Percentiles rank a stretch among this genome's conserved stretches.
Conservation (phyloP, 345 rosid species). For the Linum usitatissimum region DNA sequence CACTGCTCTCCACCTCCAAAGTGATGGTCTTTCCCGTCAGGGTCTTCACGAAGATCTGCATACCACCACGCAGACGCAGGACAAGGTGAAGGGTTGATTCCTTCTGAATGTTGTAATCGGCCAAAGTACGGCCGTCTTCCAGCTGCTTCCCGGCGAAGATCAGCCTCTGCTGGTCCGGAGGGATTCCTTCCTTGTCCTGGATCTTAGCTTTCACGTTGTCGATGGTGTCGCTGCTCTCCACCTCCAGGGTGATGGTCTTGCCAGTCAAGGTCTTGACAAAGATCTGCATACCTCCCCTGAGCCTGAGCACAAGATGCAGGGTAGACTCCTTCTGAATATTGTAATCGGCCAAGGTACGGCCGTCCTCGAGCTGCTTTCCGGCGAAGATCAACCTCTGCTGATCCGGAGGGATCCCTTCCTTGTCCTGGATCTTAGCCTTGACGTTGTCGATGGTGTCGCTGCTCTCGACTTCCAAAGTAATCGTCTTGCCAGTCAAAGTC, state of each 20-base stretch:
- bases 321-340: constrained; percentile 19
- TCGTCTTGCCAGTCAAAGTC: constrained; percentile 18
- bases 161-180: constrained; percentile 17
- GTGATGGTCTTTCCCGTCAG: constrained; percentile 15
- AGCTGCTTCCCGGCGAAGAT: constrained; percentile 20
- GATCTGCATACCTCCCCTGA: constrained; percentile 19
- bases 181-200: constrained; percentile 21
- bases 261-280: constrained; percentile 19
- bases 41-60: constrained; percentile 17
- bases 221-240: constrained; percentile 18
- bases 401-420: constrained; percentile 20
- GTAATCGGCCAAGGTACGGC: constrained; percentile 16
- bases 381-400: constrained; percentile 19
- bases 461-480: constrained; percentile 15
- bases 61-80: constrained; percentile 11
- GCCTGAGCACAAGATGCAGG: constrained; percentile 16
- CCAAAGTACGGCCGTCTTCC: constrained; percentile 18
- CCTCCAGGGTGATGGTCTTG: constrained; percentile 17
- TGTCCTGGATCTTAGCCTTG: constrained; percentile 20
- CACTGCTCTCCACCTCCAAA: constrained; percentile 9
- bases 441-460: constrained; percentile 19
- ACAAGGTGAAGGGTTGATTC: constrained; percentile 17
- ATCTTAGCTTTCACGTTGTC: constrained; percentile 19
- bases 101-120: constrained; percentile 18
- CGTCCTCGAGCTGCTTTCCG: constrained; percentile 20